Percentiles rank a stretch among this genome's conserved stretches.
Conservation (phyloP, 345 rosid genomes). For the Fremontodendron californicum region DNA sequence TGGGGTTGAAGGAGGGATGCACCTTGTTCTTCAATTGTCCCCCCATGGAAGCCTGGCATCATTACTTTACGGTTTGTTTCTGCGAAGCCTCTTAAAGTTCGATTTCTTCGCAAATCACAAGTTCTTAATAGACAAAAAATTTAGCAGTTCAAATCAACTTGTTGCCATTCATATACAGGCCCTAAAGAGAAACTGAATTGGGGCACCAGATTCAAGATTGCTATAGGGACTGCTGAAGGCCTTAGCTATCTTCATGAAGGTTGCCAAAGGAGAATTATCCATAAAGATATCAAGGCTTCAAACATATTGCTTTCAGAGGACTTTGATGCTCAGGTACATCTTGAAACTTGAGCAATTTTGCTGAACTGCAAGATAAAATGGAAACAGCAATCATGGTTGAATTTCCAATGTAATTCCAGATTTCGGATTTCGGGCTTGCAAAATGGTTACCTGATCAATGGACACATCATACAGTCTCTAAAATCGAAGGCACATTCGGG, state of each 20-base stretch:
- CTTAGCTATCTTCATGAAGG: constrained; percentile 81
- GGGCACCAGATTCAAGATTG: constrained; percentile 65
- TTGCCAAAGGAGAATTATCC: constrained; percentile 89
- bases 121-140: constrained; percentile 1
- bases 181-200: constrained; percentile 59
- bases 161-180: constrained; percentile 30
- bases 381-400: neutral
- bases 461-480: constrained; percentile 78
- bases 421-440: constrained; percentile 95
- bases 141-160: neutral
- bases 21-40: constrained; percentile 82
- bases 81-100: neutral
- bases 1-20: constrained; percentile 96
- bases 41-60: constrained; percentile 84
- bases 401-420: constrained; percentile 36
- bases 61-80: constrained; percentile 63
- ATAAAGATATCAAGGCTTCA: constrained; percentile 89
- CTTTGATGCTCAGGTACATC: constrained; percentile 71
- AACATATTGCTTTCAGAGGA: constrained; percentile 82
- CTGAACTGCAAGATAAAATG: neutral
- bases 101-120: neutral
- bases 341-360: neutral
- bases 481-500: constrained; percentile 98
- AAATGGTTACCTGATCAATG: constrained; percentile 94
- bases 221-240: constrained; percentile 78